These are phyloP conservation scores for Cyclostephanos invisitatus DNA, from an alignment of 108 stramenopile genomes.

Conservation along the genomic window DNA sequence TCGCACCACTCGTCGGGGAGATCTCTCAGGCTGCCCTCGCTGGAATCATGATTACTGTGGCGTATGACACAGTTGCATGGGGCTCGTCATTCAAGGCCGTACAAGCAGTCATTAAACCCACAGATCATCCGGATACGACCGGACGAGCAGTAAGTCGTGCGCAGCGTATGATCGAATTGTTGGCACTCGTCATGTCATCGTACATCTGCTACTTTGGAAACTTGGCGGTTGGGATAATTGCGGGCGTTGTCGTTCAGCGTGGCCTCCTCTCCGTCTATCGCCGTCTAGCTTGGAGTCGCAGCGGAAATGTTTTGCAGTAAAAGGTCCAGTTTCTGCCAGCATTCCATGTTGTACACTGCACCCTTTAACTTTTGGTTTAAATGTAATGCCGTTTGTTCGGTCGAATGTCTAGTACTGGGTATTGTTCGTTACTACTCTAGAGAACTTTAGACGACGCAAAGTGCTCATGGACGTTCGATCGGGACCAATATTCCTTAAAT, in stretches of 20 bases:
- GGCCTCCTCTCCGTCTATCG: constrained; percentile 23
- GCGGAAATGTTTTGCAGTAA: no score
- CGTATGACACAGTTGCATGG: constrained; percentile 39
- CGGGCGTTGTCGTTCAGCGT: constrained; percentile 28
- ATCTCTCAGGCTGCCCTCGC: constrained; percentile 42
- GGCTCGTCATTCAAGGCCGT: constrained; percentile 14
- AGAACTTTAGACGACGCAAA: no score
- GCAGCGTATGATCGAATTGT: constrained; percentile 26
- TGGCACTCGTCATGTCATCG: constrained; percentile 28
- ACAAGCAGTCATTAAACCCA: constrained; percentile 27
- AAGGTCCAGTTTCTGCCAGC: no score
- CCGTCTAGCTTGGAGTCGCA: neutral
- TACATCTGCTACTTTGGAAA: constrained; percentile 40
- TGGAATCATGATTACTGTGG: constrained; percentile 44
- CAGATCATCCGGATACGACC: constrained; percentile 10
- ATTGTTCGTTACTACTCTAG: no score
- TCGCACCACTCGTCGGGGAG: constrained; percentile 32
- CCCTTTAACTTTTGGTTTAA: no score
- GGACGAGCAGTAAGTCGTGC: constrained; percentile 9
- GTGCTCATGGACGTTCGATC: no score
- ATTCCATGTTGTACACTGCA: no score
- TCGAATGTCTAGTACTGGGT: no score
- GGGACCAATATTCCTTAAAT: no score
- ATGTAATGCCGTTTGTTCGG: no score
- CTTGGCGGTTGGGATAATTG: constrained; percentile 37